These are phyloP conservation scores for Suillus subalutaceus DNA, from an alignment of 768 basidiomycete species.

Conservation along the genomic window DNA sequence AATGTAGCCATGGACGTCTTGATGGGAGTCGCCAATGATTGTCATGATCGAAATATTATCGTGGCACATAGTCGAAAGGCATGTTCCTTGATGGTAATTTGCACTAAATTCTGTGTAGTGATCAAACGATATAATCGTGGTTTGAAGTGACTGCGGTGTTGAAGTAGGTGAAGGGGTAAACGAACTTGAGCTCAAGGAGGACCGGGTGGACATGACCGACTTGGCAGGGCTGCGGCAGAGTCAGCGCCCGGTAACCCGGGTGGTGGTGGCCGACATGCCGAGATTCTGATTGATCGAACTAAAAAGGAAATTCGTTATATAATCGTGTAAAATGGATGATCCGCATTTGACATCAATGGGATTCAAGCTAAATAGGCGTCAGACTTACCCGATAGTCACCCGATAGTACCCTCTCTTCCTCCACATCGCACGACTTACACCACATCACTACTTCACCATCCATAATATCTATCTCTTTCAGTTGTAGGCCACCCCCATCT, in stretches of 20 bases:
- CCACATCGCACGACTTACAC: neutral
- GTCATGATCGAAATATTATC: constrained; percentile 5
- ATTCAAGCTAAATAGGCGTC: constrained; percentile 1
- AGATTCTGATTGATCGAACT: neutral
- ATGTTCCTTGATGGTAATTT: constrained; percentile 1
- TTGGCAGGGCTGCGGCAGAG: no score
- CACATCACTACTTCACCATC: constrained; percentile 3
- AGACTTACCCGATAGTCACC: neutral
- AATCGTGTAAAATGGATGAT: neutral
- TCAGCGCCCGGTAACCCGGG: neutral
- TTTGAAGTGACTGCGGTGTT: neutral
- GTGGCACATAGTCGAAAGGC: neutral
- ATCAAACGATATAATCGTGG: no score
- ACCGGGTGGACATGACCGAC: neutral
- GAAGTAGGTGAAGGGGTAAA: neutral
- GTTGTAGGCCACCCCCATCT: constrained; percentile 12
- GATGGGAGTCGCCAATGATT: neutral
- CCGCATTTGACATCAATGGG: neutral
- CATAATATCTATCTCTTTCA: constrained; percentile 1
- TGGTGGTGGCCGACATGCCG: neutral
- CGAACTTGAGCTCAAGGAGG: neutral
- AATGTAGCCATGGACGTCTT: constrained; percentile 3
- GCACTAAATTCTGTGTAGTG: neutral
- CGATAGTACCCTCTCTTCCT: constrained; percentile 6
- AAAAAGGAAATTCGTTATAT: neutral